These are phyloP conservation scores for Camellia japonica DNA, from an alignment of 148 eudicot species.

Conservation along the genomic window DNA sequence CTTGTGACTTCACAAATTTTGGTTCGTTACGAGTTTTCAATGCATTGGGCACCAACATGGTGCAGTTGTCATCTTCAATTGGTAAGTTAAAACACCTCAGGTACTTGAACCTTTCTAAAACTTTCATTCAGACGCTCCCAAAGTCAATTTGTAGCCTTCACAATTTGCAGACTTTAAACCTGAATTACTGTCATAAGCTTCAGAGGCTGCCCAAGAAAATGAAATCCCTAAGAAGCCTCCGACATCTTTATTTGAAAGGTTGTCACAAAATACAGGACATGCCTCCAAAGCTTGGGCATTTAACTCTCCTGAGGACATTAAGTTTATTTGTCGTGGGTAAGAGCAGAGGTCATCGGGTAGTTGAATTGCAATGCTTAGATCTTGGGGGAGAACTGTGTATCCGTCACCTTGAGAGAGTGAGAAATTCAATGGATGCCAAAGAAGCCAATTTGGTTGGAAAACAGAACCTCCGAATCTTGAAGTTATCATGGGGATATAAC, in stretches of 20 bases:
- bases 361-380: neutral
- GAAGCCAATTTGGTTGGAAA: neutral
- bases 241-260: neutral
- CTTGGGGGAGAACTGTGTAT: neutral
- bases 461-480: neutral
- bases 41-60: neutral
- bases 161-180: neutral
- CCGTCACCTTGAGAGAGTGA: slow-evolving; percentile 8
- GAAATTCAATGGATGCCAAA: neutral
- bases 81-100: neutral
- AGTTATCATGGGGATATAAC: too few relatives aligned
- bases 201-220: neutral
- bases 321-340: neutral
- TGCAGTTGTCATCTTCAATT: neutral
- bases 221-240: neutral
- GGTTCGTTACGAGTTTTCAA: neutral
- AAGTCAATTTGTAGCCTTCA: neutral
- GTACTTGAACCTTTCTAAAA: neutral
- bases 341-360: neutral
- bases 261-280: neutral
- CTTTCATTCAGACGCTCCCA: neutral
- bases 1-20: neutral
- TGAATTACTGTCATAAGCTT: neutral
- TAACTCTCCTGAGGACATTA: neutral
- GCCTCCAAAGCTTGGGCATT: neutral